phyloP scores from a whole-genome alignment of 1,139 yeast genomes.

The Blastobotrys aristatus region DNA sequence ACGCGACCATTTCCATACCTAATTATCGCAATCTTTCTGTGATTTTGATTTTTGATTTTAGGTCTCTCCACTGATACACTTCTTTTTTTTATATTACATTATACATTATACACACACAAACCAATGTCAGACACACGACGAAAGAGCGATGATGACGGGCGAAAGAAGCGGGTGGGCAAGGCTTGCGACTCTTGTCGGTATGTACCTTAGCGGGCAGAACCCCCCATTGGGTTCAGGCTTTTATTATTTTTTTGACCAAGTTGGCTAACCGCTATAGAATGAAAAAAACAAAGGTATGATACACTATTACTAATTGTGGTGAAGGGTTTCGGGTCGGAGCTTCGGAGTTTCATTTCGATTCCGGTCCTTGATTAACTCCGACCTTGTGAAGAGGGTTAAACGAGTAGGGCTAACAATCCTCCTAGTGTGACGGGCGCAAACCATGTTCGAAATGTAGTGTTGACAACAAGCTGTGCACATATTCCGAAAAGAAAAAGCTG shows the following conservation, averaged over 20 bases:
- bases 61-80: no score
- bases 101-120: no score
- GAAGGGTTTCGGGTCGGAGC: neutral
- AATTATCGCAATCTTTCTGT: no score
- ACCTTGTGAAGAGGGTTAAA: neutral
- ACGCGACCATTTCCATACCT: no score
- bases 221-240: neutral
- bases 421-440: slow-evolving; percentile 65
- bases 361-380: no score
- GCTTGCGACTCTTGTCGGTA: slow-evolving; percentile 82
- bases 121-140: neutral
- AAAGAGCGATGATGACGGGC: slow-evolving; percentile 13
- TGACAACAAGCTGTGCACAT: slow-evolving; percentile 72
- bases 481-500: slow-evolving; percentile 59
- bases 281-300: slow-evolving; percentile 40
- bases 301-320: neutral
- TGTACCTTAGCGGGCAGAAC: neutral
- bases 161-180: slow-evolving; percentile 68
- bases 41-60: no score
- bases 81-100: no score
- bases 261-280: no score
- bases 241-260: slow-evolving; percentile 5
- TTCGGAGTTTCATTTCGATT: no score
- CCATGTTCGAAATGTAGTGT: slow-evolving; percentile 66
- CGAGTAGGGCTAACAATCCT: neutral